A percentile compares a stretch with the other conserved stretches of the same genome.
phyloP scores from a whole-genome alignment of 805 yeast species.

The Teunomyces aglyptinius region DNA sequence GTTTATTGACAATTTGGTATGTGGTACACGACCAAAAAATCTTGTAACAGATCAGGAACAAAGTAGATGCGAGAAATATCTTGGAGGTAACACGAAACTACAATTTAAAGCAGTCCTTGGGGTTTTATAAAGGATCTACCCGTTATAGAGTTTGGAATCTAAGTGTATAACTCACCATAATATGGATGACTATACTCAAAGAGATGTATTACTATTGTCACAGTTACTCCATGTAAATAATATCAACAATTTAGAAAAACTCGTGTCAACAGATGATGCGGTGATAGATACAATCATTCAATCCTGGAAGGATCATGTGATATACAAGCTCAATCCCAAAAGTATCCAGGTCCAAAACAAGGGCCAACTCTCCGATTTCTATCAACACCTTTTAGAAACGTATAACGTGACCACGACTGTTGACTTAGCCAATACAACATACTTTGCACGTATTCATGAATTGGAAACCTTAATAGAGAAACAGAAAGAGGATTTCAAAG shows the following conservation, averaged over 20 bases:
- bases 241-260: constrained; percentile 22
- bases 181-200: constrained; percentile 10
- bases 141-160: not conserved
- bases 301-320: constrained; percentile 31
- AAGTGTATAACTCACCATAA: not conserved
- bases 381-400: constrained; percentile 24
- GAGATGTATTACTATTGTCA: constrained; percentile 36
- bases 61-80: not conserved
- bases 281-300: constrained; percentile 21
- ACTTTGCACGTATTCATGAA: constrained; percentile 32
- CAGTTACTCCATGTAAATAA: constrained; percentile 38
- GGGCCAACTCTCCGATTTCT: constrained; percentile 21
- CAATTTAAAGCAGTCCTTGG: not conserved
- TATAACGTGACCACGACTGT: constrained; percentile 29
- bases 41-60: not conserved
- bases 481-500: constrained; percentile 24
- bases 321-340: constrained; percentile 27
- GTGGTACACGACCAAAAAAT: not conserved
- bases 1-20: constrained; percentile 7
- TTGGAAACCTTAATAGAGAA: constrained; percentile 24
- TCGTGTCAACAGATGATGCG: constrained; percentile 11
- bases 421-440: constrained; percentile 37
- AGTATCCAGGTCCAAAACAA: constrained; percentile 15
- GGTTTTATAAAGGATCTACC: too few species aligned
- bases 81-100: not conserved